Base-by-base conservation (phyloP, 176 grass and related monocot species). In the Elymus sibiricus region DNA sequence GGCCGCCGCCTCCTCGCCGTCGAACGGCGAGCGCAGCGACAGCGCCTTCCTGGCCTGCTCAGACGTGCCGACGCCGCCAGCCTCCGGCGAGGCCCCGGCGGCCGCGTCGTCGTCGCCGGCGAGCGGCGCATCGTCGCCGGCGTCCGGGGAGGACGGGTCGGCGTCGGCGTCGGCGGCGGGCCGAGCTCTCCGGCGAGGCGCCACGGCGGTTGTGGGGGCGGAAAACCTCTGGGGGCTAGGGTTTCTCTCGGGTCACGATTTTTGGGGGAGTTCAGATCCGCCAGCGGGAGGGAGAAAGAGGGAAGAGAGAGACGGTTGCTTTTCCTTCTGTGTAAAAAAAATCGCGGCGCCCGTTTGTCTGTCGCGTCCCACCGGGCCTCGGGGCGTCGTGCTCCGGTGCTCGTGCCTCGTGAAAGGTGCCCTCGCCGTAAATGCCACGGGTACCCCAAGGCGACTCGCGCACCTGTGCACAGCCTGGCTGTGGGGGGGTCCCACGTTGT, bases 41-140 rank as follows among this genome's bases (percentile, higher is more conserved):
- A 99, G 88, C 5, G 84, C 90, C 94, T 99, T 99, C 66, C 82
- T 74, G 28, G 92, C 97, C 94, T 99, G 97, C 74, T 86, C 87
- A 67, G 79, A 77, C 0, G 83, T 62, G 64, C 77, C 63, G 76
- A 94, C 75, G 90, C 85, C 84, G 74, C 60, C 67, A 14, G 63
- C 70, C 71, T 79, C 47, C 56, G 43, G 55, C 29, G 70, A 44
- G 47, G 81, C 79, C 80, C 76, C 91, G 76, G 26, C 91, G 79
- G 63, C 9, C 25, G 58, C 73, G 84, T 82, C 86, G 49, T 53
- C 49, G 49, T 53, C 49, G 76, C 73, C 27, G 82, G 43, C 80
- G 80, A 31, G 51, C 63, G 79, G 78, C 85, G 87, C 93, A 56
- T 56, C 53, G 92, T 93, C 79, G 7, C 21, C 80, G 46, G 76